Percentiles rank a stretch among this genome's conserved stretches.
Conservation (phyloP, 257 asterid species). For the Solanum gracilifrons region DNA sequence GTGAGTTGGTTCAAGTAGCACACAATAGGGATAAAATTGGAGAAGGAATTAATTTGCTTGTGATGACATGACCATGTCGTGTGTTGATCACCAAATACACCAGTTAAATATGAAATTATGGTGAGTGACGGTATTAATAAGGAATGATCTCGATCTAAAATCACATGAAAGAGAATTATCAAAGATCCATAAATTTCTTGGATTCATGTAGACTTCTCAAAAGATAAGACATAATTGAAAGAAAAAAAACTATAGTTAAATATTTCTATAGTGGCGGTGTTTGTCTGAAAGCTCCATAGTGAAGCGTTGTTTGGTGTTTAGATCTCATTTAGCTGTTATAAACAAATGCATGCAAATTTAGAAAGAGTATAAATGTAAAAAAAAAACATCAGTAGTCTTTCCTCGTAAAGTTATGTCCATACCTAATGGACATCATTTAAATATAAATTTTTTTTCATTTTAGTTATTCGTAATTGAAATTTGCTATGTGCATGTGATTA, state of each 20-base stretch:
- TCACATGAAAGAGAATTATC: neutral
- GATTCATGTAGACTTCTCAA: neutral
- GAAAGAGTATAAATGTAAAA: too few species aligned
- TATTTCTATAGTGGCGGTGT: rapidly evolving
- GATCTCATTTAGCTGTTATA: too few species aligned
- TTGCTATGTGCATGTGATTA: neutral
- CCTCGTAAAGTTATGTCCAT: too few species aligned
- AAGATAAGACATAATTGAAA: neutral
- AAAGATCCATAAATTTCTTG: neutral
- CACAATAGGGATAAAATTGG: neutral
- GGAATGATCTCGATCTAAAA: neutral
- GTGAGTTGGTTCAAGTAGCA: neutral
- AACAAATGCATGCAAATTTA: too few species aligned
- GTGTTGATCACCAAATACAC: neutral
- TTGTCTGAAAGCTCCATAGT: too few species aligned
- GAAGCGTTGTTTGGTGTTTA: too few species aligned
- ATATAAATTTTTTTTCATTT: too few species aligned
- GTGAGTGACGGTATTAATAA: neutral
- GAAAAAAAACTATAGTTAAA: rapidly evolving
- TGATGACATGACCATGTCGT: neutral
- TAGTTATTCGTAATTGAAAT: too few species aligned
- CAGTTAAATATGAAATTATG: neutral
- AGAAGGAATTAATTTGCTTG: neutral
- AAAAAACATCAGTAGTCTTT: too few species aligned
- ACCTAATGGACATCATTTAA: too few species aligned